A percentile compares a stretch with the other conserved stretches of the same genome.
Conservation (phyloP, 2,329 filamentous ascomycete genomes). For the Curvularia lunata region DNA sequence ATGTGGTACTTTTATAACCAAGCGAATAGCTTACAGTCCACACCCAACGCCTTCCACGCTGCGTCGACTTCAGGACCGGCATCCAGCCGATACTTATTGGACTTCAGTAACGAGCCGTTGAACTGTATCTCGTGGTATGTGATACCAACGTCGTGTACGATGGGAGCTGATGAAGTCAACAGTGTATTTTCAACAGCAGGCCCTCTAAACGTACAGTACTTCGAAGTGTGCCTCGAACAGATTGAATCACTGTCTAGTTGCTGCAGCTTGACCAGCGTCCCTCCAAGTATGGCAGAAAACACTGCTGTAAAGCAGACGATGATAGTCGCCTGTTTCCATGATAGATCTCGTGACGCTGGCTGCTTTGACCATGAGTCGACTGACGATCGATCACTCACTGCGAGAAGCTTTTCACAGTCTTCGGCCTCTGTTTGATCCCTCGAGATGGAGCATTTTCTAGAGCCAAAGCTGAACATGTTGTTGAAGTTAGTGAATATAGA, state of each 20-base stretch:
- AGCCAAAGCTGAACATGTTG: not conserved
- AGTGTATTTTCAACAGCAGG: not conserved
- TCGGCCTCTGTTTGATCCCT: not conserved
- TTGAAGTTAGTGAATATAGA: not conserved
- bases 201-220: constrained; percentile 37
- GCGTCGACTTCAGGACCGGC: constrained; percentile 62
- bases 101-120: constrained; percentile 63
- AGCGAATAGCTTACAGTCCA: constrained; percentile 53
- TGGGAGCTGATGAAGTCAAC: constrained; percentile 32
- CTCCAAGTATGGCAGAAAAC: constrained; percentile 31
- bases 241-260: constrained; percentile 33
- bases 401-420: constrained; percentile 5
- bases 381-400: not conserved
- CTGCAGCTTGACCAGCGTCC: constrained; percentile 22
- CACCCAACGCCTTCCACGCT: constrained; percentile 62
- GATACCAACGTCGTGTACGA: constrained; percentile 51
- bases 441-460: not conserved
- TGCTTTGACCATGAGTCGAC: not conserved
- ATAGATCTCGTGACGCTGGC: not conserved
- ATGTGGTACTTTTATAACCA: not conserved
- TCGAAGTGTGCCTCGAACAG: constrained; percentile 39
- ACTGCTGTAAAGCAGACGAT: constrained; percentile 22
- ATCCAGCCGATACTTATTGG: constrained; percentile 60
- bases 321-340: not conserved
- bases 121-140: constrained; percentile 54